Conservation (phyloP, 208 protist species). For the Wallacemonas sp. region DNA sequence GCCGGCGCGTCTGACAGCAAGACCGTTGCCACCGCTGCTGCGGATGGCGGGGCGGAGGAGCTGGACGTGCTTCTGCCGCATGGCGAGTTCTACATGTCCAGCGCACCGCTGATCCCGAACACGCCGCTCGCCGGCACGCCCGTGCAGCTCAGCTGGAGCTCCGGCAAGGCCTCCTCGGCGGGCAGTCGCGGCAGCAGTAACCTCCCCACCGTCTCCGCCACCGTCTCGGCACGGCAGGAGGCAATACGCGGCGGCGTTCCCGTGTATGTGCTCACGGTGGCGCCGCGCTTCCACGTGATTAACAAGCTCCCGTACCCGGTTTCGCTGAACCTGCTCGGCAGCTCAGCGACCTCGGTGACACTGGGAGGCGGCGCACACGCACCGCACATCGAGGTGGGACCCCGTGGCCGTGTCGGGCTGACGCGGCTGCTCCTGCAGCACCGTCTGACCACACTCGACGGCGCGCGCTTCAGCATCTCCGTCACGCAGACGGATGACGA, state of each 20-base stretch:
- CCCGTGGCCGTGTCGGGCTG: slow-evolving; percentile 1
- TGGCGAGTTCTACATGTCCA: background rate
- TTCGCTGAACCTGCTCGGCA: slow-evolving; percentile 35
- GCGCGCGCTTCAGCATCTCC: background rate
- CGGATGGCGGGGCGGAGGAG: background rate
- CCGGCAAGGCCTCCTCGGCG: background rate
- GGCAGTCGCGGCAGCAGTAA: background rate
- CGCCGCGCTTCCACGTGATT: slow-evolving; percentile 59
- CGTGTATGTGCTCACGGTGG: slow-evolving; percentile 61
- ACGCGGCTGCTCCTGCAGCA: slow-evolving; percentile 4
- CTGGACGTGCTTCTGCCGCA: background rate
- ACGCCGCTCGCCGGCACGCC: background rate
- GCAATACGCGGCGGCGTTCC: slow-evolving; percentile 68
- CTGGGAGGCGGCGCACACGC: slow-evolving; percentile 21
- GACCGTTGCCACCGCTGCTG: no score
- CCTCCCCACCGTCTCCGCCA: background rate
- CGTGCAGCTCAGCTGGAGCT: slow-evolving; percentile 10
- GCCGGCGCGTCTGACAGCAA: background rate
- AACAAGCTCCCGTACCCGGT: slow-evolving; percentile 78
- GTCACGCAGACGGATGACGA: background rate
- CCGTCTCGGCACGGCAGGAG: slow-evolving; percentile 50
- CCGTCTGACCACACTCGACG: background rate
- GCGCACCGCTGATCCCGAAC: background rate
- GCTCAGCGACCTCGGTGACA: slow-evolving; percentile 21
- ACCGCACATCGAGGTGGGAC: slow-evolving; percentile 8